Base-by-base conservation (phyloP, 192 early-diverging fungal species). In the Coemansia sp. region DNA sequence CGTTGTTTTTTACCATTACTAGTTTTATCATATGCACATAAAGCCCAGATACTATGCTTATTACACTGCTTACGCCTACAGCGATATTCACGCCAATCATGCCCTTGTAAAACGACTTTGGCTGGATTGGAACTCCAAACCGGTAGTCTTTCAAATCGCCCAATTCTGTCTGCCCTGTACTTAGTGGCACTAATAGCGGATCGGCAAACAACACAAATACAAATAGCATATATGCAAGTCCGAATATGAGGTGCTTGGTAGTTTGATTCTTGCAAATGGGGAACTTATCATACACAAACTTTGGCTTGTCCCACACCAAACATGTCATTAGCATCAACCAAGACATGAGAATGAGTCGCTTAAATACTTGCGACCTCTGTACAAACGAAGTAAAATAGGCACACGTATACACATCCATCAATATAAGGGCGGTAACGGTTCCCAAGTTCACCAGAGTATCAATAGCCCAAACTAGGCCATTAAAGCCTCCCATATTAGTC, bases 111-210 rank as follows among this genome's bases (percentile, higher is more conserved):
- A 61, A 61, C 36, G 32, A 38, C 21, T 61, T 61, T 8, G 59
- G 59, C 36, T 38, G 5, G 21, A 61, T 61, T n/a, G 59, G 59
- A 36, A 61, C 59, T 3, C n/a, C 19, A 61, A 61, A 61, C 10
- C 37, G 59, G 32, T 61, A 38, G 59, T 36, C 39, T 61, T 19
- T 61, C 59, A 61, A 61, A 39, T 61, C 36, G 7, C 59, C 59
- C 15, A 61, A 39, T 4, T 61, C 59, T 3, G 59, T 61, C 11
- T 36, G 32, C 11, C 59, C 59, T 1, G 32, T 61, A 32, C 59
- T 61, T 21, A 61, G 19, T 10, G 59, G 59, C 21, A 23, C 59
- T 39, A 61, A 17, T n/a, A 61, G 59, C 2, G 59, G 59, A 12
- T 61, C 59, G 34, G 59, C 59, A 61, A 61, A 39, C 32, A 61